Conservation (phyloP, 2,329 filamentous ascomycete genomes). For the Daldinia sp. region DNA sequence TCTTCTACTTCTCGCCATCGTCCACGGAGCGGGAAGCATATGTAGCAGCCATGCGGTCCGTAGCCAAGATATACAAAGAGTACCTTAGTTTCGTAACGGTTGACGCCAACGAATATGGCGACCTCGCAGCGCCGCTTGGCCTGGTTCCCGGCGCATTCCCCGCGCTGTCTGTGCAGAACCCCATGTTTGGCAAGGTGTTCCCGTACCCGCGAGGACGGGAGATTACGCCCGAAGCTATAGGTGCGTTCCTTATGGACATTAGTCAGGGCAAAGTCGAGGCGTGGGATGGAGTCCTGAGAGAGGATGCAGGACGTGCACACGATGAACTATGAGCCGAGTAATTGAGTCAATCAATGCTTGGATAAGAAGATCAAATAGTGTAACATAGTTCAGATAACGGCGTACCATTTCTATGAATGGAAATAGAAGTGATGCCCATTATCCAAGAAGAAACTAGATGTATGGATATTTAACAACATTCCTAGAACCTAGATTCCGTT, state of each 20-base stretch:
- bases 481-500: neutral
- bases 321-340: slow-evolving; percentile 39
- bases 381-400: neutral
- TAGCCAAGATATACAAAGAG: slow-evolving; percentile 56
- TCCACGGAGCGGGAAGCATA: slow-evolving; percentile 48
- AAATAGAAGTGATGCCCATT: neutral
- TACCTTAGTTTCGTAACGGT: slow-evolving; percentile 59
- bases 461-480: neutral
- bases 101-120: slow-evolving; percentile 55
- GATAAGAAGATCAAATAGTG: neutral
- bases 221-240: slow-evolving; percentile 50
- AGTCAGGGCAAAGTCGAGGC: slow-evolving; percentile 53
- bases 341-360: neutral
- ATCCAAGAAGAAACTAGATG: neutral
- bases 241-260: slow-evolving; percentile 55
- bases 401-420: slow-evolving; percentile 1
- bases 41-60: slow-evolving; percentile 47
- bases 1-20: slow-evolving; percentile 49
- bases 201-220: slow-evolving; percentile 45
- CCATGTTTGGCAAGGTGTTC: slow-evolving; percentile 55
- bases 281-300: slow-evolving; percentile 46
- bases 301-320: slow-evolving; percentile 23
- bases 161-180: slow-evolving; percentile 56
- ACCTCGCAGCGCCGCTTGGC: slow-evolving; percentile 53
- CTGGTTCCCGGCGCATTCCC: slow-evolving; percentile 42